A percentile compares a stretch with the other conserved stretches of the same genome.
These are phyloP conservation scores for Lasiodiplodia gonubiensis DNA, from an alignment of 2,329 filamentous ascomycete genomes.

Conservation along the genomic window DNA sequence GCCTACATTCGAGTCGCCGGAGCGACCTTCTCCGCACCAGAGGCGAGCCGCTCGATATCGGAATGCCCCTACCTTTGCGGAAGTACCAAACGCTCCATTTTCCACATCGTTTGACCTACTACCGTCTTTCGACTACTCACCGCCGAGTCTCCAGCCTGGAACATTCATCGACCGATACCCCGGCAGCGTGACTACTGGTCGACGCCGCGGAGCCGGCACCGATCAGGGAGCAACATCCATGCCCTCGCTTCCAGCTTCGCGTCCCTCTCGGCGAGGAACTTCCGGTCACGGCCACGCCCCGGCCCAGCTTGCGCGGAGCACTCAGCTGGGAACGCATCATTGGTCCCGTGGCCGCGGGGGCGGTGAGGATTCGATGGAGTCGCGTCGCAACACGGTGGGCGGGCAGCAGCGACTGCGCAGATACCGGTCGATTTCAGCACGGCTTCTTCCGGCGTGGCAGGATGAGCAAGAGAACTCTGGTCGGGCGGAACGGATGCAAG, in stretches of 20 bases:
- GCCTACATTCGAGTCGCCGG: constrained; percentile 28
- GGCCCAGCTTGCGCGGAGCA: constrained; percentile 12
- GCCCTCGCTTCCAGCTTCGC: constrained; percentile 27
- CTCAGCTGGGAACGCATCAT: neutral
- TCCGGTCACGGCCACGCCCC: constrained; percentile 17
- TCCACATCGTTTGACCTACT: constrained; percentile 22
- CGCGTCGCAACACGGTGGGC: constrained; percentile 25
- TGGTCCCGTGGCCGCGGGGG: constrained; percentile 7
- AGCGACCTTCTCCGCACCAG: constrained; percentile 21
- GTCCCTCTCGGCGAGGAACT: constrained; percentile 16
- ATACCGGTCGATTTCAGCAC: constrained; percentile 19
- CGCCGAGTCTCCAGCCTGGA: constrained; percentile 20
- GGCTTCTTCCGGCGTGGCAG: constrained; percentile 33
- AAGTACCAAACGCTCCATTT: constrained; percentile 19
- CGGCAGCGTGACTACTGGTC: neutral
- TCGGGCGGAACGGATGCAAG: constrained; percentile 34
- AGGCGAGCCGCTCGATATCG: constrained; percentile 23
- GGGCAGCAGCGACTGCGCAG: constrained; percentile 21
- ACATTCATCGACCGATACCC: constrained; percentile 25
- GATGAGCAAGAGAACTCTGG: constrained; percentile 44
- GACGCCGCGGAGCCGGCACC: constrained; percentile 13
- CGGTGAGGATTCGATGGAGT: constrained; percentile 6
- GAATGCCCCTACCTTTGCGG: constrained; percentile 23
- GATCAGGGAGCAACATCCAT: constrained; percentile 24
- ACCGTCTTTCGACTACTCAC: constrained; percentile 22